Conservation (phyloP, 768 basidiomycete species). For the Phlebiopsis flavidoalba region DNA sequence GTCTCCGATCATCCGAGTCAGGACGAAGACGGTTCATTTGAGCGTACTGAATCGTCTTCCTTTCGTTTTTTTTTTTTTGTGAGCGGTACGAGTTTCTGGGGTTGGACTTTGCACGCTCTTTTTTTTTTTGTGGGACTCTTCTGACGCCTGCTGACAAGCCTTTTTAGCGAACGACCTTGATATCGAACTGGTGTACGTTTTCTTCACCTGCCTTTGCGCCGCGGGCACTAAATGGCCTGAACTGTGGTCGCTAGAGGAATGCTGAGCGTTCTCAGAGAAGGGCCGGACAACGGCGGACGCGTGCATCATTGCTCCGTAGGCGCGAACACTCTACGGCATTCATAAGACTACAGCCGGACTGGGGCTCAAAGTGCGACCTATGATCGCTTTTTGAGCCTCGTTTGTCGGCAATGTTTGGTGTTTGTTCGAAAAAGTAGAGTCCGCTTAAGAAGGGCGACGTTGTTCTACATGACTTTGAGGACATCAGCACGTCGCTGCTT, state of each 20-base stretch:
- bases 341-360: conserved; percentile 93
- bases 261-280: conserved; percentile 86
- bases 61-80: no score
- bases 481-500: conserved; percentile 89
- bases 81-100: conserved; percentile 95
- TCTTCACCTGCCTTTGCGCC: background rate
- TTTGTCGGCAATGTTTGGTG: conserved; percentile 99
- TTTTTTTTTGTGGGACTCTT: conserved; percentile 98
- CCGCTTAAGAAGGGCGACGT: conserved; percentile 69
- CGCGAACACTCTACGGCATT: conserved; percentile 99
- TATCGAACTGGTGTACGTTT: conserved; percentile 75
- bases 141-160: conserved; percentile 93
- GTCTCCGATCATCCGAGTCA: conserved; percentile 98
- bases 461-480: conserved; percentile 87
- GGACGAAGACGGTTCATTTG: conserved; percentile 91
- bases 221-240: background rate
- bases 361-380: conserved; percentile 95
- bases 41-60: no score
- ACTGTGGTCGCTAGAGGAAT: conserved; percentile 60
- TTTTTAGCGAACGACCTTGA: conserved; percentile 88
- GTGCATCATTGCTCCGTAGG: no score
- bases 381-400: conserved; percentile 98
- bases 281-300: conserved; percentile 94
- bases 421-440: conserved; percentile 89
- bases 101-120: conserved; percentile 91